These are phyloP conservation scores for Microthlaspi erraticum DNA, from an alignment of 345 rosid species.

Conservation along the genomic window DNA sequence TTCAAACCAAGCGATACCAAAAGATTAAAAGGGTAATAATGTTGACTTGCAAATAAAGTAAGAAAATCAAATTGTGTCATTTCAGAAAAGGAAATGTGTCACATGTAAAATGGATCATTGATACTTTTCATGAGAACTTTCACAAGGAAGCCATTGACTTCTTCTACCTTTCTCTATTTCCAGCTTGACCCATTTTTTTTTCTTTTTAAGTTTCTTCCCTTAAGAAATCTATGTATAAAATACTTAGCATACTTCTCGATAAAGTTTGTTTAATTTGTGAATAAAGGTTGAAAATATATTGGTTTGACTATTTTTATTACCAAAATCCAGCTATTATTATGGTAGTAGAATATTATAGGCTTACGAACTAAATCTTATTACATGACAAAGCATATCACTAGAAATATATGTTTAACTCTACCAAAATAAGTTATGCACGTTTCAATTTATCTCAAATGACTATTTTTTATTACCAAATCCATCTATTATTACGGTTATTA, in stretches of 20 bases:
- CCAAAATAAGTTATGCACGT: no score
- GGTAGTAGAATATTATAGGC: no score
- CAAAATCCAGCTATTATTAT: background rate
- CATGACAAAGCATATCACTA: no score
- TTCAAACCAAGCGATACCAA: constrained; percentile 30
- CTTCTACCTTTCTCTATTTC: constrained; percentile 37
- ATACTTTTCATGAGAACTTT: constrained; percentile 41
- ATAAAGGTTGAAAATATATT: constrained; percentile 4
- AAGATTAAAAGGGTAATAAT: constrained; percentile 24
- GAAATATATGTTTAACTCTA: no score
- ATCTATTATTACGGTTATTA: no score
- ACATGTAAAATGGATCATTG: constrained; percentile 40
- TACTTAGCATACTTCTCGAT: background rate
- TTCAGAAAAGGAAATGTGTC: constrained; percentile 38
- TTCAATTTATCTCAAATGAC: no score
- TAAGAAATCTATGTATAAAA: constrained; percentile 10
- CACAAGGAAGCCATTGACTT: constrained; percentile 45
- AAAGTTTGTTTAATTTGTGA: background rate
- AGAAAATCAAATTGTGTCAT: constrained; percentile 31
- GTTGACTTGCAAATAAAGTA: constrained; percentile 42
- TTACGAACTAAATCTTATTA: no score
- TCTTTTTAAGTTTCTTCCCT: constrained; percentile 13
- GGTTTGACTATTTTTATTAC: background rate
- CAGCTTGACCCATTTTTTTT: constrained; percentile 16
- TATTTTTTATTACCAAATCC: no score